These are phyloP conservation scores for Leccinum variicolor DNA, from an alignment of 768 basidiomycete genomes.

Conservation along the genomic window DNA sequence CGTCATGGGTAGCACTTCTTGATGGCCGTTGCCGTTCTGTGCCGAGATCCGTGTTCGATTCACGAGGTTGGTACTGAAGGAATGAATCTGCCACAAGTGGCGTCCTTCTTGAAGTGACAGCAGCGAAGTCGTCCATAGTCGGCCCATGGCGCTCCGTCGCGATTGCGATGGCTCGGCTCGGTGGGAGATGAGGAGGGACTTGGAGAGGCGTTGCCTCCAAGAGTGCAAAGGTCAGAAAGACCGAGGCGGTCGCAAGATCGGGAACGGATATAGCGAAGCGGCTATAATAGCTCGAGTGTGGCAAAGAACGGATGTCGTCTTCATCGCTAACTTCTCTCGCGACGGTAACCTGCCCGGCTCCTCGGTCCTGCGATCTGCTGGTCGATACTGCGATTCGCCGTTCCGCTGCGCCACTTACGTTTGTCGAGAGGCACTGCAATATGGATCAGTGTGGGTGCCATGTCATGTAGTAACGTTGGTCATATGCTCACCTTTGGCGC, in stretches of 20 bases:
- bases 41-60: constrained; percentile 30
- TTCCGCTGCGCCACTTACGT: constrained; percentile 27
- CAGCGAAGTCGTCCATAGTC: constrained; percentile 50
- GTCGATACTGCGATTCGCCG: constrained; percentile 17
- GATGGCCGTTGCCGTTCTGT: constrained; percentile 31
- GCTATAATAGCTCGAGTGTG: constrained; percentile 19
- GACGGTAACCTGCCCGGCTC: constrained; percentile 7
- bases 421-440: constrained; percentile 20
- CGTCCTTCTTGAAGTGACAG: constrained; percentile 41
- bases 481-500: constrained; percentile 27
- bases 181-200: constrained; percentile 50
- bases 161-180: constrained; percentile 43
- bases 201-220: constrained; percentile 43
- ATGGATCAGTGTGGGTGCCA: constrained; percentile 15
- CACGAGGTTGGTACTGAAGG: constrained; percentile 23
- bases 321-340: constrained; percentile 7
- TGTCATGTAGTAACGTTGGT: background rate
- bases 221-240: constrained; percentile 51
- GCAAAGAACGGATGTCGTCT: constrained; percentile 6
- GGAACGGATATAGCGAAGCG: constrained; percentile 30
- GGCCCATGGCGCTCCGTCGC: constrained; percentile 47
- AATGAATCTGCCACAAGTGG: constrained; percentile 48
- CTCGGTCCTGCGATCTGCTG: constrained; percentile 22
- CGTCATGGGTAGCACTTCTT: constrained; percentile 33
- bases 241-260: constrained; percentile 41